Evolutionary conservation across 2,329 filamentous ascomycete species (phyloP), one percentile per base, ranked within the genome.

Genomic region (Penicillium hesseltinei): DNA sequence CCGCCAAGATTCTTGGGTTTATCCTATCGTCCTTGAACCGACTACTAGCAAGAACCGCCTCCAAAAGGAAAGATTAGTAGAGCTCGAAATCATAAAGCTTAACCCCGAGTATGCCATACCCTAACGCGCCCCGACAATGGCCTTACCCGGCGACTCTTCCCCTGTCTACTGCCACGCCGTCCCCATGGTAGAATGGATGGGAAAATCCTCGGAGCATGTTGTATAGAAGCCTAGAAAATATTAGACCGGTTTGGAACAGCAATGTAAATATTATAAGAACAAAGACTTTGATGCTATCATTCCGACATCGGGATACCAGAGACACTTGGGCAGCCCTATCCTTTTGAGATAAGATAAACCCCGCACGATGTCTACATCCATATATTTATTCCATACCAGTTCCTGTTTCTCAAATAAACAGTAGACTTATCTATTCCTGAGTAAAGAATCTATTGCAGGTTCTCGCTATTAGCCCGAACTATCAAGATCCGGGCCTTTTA

Each of bases 301-400:
- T 19, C 11, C 35, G 11, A 21, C 10, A 27, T 39, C 23, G 47
- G 21, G 15, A 40, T 42, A 10, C 5, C 15, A 31, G 15, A 31
- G 15, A 40, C 36, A 57, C 19, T 44, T 11, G 49, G 57, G 59
- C 55, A 61, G 23, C 23, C 51, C 21, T 50, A 56, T 21, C 57
- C 57, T 40, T 40, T 42, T 39, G 15, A 42, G 50, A 60, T 57
- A 61, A 62, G 57, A 62, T 56, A 56, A 54, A 63, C 63, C 63
- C 63, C 63, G 63, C 63, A 62, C 56, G 17, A 45, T 31, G 11
- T 11, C 19, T 36, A 23, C 5, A n/a, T 35, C 21, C 9, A 36
- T 47, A 23, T 11, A 36, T 42, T 2, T 23, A 27, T 7, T 27
- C 4, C 2, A 10, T 27, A 23, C 8, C 27, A 36, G 45, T 11